Conservation (phyloP, 805 yeast species). For the Torulaspora quercuum region DNA sequence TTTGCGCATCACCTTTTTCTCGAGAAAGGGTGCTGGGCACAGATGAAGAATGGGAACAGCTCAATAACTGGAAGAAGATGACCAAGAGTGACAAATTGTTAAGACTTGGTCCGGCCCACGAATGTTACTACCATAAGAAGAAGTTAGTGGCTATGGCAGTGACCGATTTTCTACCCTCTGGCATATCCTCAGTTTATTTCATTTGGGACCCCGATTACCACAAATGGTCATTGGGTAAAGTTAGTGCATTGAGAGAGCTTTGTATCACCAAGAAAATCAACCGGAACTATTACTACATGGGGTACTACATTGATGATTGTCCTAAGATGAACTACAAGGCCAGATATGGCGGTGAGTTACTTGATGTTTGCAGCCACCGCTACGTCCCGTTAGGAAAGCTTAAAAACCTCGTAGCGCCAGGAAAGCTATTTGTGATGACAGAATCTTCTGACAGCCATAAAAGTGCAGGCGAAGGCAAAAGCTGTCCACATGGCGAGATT, state of each 20-base stretch:
- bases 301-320: conserved; percentile 77
- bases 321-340: conserved; percentile 78
- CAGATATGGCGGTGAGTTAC: conserved; percentile 69
- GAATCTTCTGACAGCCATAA: conserved; percentile 4
- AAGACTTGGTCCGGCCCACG: conserved; percentile 66
- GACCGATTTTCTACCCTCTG: conserved; percentile 69
- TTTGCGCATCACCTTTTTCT: conserved; percentile 66
- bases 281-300: conserved; percentile 57
- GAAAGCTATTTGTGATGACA: conserved; percentile 27
- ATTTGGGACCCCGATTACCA: conserved; percentile 83
- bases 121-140: conserved; percentile 64
- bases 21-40: conserved; percentile 25
- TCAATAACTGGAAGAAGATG: conserved; percentile 39
- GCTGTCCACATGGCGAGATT: conserved; percentile 3
- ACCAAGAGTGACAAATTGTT: conserved; percentile 20
- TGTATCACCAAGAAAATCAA: conserved; percentile 44
- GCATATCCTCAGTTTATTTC: conserved; percentile 80
- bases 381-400: conserved; percentile 36
- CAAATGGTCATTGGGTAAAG: conserved; percentile 66
- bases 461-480: neutral
- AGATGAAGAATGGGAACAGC: conserved; percentile 27
- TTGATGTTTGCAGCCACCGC: conserved; percentile 51
- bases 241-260: conserved; percentile 71
- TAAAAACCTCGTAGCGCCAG: conserved; percentile 22
- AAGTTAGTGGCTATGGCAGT: conserved; percentile 72